These are phyloP conservation scores for Lyophyllum shimeji DNA, from an alignment of 768 basidiomycete genomes.

Conservation along the genomic window DNA sequence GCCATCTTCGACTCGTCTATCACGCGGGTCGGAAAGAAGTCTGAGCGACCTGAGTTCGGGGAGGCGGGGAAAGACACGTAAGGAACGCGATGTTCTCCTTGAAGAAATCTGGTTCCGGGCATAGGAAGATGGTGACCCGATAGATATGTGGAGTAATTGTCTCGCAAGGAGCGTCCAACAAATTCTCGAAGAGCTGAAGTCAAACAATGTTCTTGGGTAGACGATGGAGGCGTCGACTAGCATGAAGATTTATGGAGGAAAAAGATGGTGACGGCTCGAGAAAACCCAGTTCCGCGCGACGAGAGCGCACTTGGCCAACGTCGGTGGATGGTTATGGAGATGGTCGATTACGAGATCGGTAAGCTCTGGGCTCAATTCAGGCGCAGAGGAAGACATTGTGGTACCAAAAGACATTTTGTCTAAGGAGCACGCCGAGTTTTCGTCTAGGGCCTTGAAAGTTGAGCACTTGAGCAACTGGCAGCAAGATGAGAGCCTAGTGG, in stretches of 20 bases:
- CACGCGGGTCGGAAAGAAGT: too few relatives aligned
- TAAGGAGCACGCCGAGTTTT: too few relatives aligned
- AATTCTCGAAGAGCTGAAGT: background rate
- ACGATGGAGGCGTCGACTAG: background rate
- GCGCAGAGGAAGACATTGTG: too few relatives aligned
- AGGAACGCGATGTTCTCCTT: too few relatives aligned
- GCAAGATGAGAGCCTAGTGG: too few relatives aligned
- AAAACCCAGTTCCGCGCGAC: background rate
- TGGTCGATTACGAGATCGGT: background rate
- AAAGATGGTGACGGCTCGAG: background rate
- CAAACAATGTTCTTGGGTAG: background rate
- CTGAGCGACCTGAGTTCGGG: too few relatives aligned
- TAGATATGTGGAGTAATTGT: background rate
- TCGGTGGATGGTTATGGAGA: background rate
- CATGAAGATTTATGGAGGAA: background rate
- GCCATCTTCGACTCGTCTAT: too few relatives aligned
- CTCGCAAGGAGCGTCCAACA: background rate
- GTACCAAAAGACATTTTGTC: too few relatives aligned
- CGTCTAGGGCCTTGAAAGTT: too few relatives aligned
- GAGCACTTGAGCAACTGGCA: too few relatives aligned
- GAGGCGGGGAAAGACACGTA: too few relatives aligned
- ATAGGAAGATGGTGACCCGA: background rate
- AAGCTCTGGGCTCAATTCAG: background rate
- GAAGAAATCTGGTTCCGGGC: too few relatives aligned
- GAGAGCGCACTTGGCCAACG: background rate